Evolutionary conservation across 805 yeast genomes (phyloP).

Genomic region (Komagataella phaffii): DNA sequence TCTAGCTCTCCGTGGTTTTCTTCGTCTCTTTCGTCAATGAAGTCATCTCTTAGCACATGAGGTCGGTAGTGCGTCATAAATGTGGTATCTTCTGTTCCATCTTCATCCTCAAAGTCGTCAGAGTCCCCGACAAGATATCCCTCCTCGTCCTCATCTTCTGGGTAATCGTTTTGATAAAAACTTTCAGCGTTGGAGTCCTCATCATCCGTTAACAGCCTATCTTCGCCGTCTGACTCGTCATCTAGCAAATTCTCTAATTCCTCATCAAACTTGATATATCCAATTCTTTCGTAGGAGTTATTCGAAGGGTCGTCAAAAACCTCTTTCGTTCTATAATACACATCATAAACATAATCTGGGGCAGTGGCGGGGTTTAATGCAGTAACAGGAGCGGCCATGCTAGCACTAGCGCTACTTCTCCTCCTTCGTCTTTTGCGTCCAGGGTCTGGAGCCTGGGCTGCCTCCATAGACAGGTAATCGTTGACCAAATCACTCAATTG

Average conservation of each 20-base stretch:
- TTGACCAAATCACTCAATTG: conserved; percentile 68
- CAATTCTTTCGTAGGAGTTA: conserved; percentile 25
- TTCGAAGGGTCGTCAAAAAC: conserved; percentile 16
- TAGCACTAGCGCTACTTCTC: conserved; percentile 1
- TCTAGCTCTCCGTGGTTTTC: conserved; percentile 4
- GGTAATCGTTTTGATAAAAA: conserved; percentile 85
- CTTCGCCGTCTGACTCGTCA: conserved; percentile 17
- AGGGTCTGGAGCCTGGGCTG: conserved; percentile 1
- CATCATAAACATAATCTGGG: conserved; percentile 80
- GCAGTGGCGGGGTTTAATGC: background rate
- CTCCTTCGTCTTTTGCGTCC: background rate
- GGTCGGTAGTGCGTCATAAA: background rate
- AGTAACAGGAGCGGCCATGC: background rate
- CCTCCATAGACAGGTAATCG: conserved; percentile 34
- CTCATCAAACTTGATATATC: conserved; percentile 41
- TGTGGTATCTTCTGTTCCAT: conserved; percentile 8
- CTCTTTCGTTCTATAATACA: conserved; percentile 56
- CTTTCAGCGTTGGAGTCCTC: conserved; percentile 89
- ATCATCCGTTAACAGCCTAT: conserved; percentile 35
- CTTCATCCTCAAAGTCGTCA: conserved; percentile 14
- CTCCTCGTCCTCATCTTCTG: conserved; percentile 79
- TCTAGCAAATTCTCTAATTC: conserved; percentile 29
- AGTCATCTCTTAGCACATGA: background rate
- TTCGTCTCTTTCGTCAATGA: conserved; percentile 1
- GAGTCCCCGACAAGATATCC: conserved; percentile 6